Conservation (phyloP, 2,329 filamentous ascomycete genomes). For the Talaromyces sp. region DNA sequence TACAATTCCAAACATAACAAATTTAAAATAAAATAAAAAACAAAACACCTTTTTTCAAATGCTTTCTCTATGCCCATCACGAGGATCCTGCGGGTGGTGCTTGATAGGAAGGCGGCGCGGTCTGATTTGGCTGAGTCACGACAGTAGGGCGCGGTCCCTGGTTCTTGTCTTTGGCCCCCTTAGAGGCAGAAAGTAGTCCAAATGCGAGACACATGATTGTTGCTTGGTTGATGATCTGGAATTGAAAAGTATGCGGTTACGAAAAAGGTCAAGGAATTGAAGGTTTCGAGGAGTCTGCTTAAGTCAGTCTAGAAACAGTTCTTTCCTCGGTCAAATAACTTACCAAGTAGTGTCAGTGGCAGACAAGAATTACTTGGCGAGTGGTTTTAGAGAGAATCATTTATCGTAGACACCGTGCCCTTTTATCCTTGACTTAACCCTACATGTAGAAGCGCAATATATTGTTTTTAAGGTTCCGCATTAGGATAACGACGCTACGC, state of each 20-base stretch:
- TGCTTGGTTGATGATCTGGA: background rate
- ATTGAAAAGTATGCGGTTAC: background rate
- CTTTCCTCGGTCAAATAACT: background rate
- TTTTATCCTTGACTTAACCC: background rate
- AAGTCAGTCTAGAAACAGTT: background rate
- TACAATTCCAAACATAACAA: background rate
- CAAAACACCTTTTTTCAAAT: background rate
- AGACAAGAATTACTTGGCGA: background rate
- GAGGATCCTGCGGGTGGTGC: background rate
- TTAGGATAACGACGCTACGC: background rate
- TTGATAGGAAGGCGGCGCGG: background rate
- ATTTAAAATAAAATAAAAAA: too few relatives aligned
- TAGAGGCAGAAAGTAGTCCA: background rate
- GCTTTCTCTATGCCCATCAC: background rate
- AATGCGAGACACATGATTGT: background rate
- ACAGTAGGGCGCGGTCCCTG: background rate
- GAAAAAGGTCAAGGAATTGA: background rate
- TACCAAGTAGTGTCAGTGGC: background rate
- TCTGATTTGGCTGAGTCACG: background rate
- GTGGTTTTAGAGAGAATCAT: background rate
- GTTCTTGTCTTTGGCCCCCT: background rate
- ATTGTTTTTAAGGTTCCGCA: background rate
- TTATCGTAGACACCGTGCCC: background rate
- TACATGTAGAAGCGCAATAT: background rate
- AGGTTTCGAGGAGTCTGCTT: background rate